Evolutionary conservation across 2,329 filamentous ascomycete species (phyloP).

Genomic region (Sclerotinia subarctica): DNA sequence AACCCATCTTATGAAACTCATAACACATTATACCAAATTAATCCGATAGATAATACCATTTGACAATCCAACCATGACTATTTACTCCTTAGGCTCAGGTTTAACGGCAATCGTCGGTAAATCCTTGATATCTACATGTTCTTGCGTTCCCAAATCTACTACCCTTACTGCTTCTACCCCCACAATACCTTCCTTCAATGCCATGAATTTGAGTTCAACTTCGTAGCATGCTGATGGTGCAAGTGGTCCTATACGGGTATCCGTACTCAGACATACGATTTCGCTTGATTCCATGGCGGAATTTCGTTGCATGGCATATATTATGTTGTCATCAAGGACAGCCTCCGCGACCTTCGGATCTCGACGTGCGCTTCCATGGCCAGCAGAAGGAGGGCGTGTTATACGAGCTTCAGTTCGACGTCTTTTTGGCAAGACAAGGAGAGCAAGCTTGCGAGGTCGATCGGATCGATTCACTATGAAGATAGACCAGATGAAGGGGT

Average conservation of each 20-base stretch:
- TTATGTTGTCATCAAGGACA: constrained; percentile 66
- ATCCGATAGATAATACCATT: not conserved
- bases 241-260: constrained; percentile 70
- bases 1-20: not conserved
- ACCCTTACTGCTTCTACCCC: constrained; percentile 70
- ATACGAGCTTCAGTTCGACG: constrained; percentile 53
- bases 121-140: constrained; percentile 74
- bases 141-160: constrained; percentile 69
- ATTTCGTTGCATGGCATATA: constrained; percentile 68
- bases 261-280: constrained; percentile 71
- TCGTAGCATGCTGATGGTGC: constrained; percentile 71
- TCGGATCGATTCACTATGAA: constrained; percentile 71
- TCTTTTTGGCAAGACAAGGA: constrained; percentile 64
- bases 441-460: constrained; percentile 63
- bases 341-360: constrained; percentile 54
- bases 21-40: not conserved
- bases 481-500: constrained; percentile 69
- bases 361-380: constrained; percentile 38
- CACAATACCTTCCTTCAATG: constrained; percentile 62
- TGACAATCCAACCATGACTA: not conserved
- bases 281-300: constrained; percentile 62
- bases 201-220: constrained; percentile 68
- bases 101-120: constrained; percentile 64
- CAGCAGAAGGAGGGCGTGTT: constrained; percentile 48
- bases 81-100: constrained; percentile 11